Evolutionary conservation across 768 basidiomycete genomes (phyloP).

Genomic region (Tricholoma saponaceum): DNA sequence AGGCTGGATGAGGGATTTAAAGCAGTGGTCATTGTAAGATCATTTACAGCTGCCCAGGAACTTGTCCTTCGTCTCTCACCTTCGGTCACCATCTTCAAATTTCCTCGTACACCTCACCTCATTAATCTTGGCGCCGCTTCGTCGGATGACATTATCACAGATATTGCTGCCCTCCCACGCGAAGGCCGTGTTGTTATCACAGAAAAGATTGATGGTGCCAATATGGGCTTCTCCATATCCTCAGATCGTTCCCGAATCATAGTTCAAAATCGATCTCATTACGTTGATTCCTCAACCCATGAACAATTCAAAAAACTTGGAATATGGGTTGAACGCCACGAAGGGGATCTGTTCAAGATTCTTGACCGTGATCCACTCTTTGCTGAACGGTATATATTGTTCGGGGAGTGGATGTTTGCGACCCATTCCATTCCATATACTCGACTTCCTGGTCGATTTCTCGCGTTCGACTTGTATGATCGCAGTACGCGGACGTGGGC

Average conservation of each 20-base stretch:
- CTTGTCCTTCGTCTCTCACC: constrained; percentile 42
- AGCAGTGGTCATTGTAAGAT: constrained; percentile 42
- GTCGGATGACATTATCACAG: constrained; percentile 44
- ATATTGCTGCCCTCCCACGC: constrained; percentile 15
- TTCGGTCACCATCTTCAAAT: constrained; percentile 43
- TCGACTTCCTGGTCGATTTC: constrained; percentile 48
- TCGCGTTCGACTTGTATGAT: constrained; percentile 61
- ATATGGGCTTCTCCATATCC: constrained; percentile 61
- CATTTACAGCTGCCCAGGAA: constrained; percentile 48
- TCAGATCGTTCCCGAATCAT: constrained; percentile 39
- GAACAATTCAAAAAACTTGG: constrained; percentile 60
- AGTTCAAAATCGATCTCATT: constrained; percentile 63
- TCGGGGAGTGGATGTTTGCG: constrained; percentile 61
- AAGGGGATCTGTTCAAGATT: constrained; percentile 35
- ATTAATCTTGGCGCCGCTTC: constrained; percentile 55
- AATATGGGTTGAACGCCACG: constrained; percentile 48
- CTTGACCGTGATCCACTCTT: constrained; percentile 48
- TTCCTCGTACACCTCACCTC: constrained; percentile 58
- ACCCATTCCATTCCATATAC: constrained; percentile 60
- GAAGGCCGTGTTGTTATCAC: constrained; percentile 43
- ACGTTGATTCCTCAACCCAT: constrained; percentile 49
- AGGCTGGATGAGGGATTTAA: constrained; percentile 49
- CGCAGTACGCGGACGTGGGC: constrained; percentile 38
- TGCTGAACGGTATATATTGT: constrained; percentile 54
- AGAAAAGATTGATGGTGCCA: constrained; percentile 65